phyloP scores from a whole-genome alignment of 306 rosid species.

The Myrica gale region DNA sequence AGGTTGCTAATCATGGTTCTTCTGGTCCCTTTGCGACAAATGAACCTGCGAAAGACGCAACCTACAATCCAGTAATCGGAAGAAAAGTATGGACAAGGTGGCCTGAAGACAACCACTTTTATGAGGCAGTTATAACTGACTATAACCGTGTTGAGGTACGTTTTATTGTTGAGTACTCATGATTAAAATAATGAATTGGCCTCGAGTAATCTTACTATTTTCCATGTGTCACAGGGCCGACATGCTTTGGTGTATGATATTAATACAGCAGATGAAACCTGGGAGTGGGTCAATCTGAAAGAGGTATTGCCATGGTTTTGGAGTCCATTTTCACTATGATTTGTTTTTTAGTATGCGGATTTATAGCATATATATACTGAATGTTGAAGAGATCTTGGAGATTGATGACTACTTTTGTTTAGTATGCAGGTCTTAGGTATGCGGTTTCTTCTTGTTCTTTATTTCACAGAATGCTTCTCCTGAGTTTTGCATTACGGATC shows the following conservation, averaged over 20 bases:
- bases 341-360: neutral
- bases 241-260: slow-evolving; percentile 62
- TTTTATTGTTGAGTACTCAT: neutral
- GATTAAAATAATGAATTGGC: neutral
- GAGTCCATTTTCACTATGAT: neutral
- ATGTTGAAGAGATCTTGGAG: neutral
- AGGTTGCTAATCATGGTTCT: slow-evolving; percentile 52
- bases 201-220: neutral
- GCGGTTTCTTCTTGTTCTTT: neutral
- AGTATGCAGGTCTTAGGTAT: neutral
- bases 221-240: slow-evolving; percentile 36
- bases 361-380: neutral
- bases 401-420: neutral
- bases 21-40: slow-evolving; percentile 48
- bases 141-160: slow-evolving; percentile 66
- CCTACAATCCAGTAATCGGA: slow-evolving; percentile 64
- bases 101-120: slow-evolving; percentile 94
- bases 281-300: slow-evolving; percentile 65
- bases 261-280: slow-evolving; percentile 47
- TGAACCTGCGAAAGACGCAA: slow-evolving; percentile 48
- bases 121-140: slow-evolving; percentile 85
- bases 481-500: neutral
- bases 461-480: neutral
- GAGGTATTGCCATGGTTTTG: slow-evolving; percentile 36
- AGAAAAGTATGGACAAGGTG: slow-evolving; percentile 93